Evolutionary conservation across 2,329 filamentous ascomycete species (phyloP).

Genomic region (Fusarium phyllophilum): DNA sequence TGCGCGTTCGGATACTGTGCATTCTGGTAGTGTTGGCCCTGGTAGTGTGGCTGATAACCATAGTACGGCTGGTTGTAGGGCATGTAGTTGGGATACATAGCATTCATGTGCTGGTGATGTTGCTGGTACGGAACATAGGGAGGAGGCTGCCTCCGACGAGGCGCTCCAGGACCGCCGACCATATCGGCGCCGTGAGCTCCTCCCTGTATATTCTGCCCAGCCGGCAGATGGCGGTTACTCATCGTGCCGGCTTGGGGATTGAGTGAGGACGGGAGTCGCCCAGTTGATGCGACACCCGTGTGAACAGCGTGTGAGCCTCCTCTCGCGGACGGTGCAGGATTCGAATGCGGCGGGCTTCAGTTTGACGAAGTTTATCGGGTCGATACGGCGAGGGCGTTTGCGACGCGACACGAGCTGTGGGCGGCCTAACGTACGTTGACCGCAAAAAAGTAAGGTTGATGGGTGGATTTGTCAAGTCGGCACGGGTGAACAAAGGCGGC

Average conservation of each 20-base stretch:
- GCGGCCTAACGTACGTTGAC: constrained; percentile 25
- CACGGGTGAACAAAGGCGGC: constrained; percentile 29
- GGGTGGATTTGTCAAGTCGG: constrained; percentile 12
- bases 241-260: constrained; percentile 76
- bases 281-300: constrained; percentile 49
- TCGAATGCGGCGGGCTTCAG: constrained; percentile 32
- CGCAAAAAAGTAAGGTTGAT: constrained; percentile 31
- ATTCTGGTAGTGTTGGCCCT: constrained; percentile 43
- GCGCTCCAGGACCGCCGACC: constrained; percentile 50
- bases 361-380: constrained; percentile 33
- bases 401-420: constrained; percentile 37
- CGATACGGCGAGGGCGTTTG: constrained; percentile 13
- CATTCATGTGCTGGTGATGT: constrained; percentile 54
- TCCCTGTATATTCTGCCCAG: constrained; percentile 73
- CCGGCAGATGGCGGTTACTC: constrained; percentile 80
- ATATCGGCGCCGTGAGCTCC: constrained; percentile 51
- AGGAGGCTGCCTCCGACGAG: constrained; percentile 52
- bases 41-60: constrained; percentile 68
- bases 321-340: constrained; percentile 20
- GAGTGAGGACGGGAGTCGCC: constrained; percentile 48
- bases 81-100: constrained; percentile 64
- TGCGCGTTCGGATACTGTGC: constrained; percentile 38
- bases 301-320: constrained; percentile 34
- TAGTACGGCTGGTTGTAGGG: constrained; percentile 61
- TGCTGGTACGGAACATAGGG: constrained; percentile 47